A percentile compares a stretch with the other conserved stretches of the same genome.
phyloP scores from a whole-genome alignment of 2,329 filamentous ascomycete genomes.

The Exophiala sideris region DNA sequence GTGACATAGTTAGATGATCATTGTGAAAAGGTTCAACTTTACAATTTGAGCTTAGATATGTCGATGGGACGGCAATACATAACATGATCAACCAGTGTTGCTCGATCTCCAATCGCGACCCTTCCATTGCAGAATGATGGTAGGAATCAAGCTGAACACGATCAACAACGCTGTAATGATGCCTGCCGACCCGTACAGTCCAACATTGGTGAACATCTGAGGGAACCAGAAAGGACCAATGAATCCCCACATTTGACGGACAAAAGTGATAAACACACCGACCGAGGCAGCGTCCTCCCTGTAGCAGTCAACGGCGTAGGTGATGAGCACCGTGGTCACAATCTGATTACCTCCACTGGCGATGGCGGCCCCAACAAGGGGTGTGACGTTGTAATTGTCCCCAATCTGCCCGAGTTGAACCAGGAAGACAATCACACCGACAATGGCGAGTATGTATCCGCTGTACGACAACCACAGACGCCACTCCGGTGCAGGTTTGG shows the following conservation, averaged over 20 bases:
- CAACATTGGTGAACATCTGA: background rate
- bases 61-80: background rate
- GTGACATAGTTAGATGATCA: no score
- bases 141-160: background rate
- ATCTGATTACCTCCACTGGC: no score
- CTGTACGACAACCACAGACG: constrained; percentile 57
- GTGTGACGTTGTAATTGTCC: constrained; percentile 55
- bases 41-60: background rate
- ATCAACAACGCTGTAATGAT: background rate
- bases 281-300: no score
- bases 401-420: constrained; percentile 46
- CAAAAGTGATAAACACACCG: no score
- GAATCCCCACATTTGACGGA: no score
- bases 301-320: no score
- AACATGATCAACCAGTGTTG: background rate
- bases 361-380: constrained; percentile 38
- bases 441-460: constrained; percentile 50
- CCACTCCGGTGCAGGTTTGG: constrained; percentile 46
- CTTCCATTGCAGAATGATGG: background rate
- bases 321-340: no score
- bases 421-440: constrained; percentile 54
- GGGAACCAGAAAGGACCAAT: background rate
- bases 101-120: background rate
- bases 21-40: background rate
- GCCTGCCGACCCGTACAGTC: background rate